Evolutionary conservation across 148 eudicot genomes (phyloP), one percentile per base, ranked within the genome.

Genomic region (Polygonum aviculare): DNA sequence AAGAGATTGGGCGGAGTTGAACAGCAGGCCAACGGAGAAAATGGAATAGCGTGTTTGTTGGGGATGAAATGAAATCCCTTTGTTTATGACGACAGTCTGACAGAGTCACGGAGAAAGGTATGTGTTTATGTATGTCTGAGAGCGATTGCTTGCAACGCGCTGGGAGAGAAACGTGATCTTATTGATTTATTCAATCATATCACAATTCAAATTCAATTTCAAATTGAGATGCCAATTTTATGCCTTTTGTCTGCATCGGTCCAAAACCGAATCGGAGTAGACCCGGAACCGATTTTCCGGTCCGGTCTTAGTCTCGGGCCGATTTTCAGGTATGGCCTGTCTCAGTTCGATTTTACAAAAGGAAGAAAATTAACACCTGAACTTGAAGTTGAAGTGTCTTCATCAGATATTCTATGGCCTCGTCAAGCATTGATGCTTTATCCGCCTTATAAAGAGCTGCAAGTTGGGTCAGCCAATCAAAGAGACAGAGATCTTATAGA

Each of bases 361-460:
- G 22, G 14, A 7, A 75, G n/a, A 9, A 36, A 67, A 39, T 45
- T 45, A 33, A 45, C 81, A 89, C 99, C 93, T 95, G 97, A 67
- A 90, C 86, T 82, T 95, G 99, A 81, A 88, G 88, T 79, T 95
- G 96, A 78, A 95, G 98, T 48, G 96, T 87, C 84, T 95, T 93
- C n/a, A n/a, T n/a, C 77, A 93, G 82, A 85, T 92, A 95, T 76
- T 92, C 94, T 79, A 91, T 93, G 70, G 97, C 99, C 83, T 93
- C 99, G 72, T 93, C 99, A 59, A 95, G 96, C 97, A 95, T 89
- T 75, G 98, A 92, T 72, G 97, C 98, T 88, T 92, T 95, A 80
- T 92, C 98, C 63, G 83, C 97, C 98, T 94, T 76, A 41, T 77
- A 18, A n/a, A 38, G 63, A 41, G 9, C 22, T 36, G 49, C 48